Conservation (phyloP, 345 rosid species). For the Corymbia maculata region DNA sequence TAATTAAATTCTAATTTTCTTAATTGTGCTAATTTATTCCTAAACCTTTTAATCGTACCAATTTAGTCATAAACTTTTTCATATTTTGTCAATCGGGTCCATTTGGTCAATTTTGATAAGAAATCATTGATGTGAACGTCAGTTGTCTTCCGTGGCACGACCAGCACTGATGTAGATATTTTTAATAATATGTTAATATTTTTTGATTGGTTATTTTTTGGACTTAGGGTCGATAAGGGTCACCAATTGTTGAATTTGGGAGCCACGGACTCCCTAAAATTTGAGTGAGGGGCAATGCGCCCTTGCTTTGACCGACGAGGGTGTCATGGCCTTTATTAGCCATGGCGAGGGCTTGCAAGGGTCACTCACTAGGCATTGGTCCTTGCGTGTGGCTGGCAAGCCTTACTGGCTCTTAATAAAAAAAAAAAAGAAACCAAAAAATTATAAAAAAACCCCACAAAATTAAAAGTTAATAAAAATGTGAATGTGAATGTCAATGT, state of each 20-base stretch:
- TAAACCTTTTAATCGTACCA: no score
- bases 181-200: no score
- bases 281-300: background rate
- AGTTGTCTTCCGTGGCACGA: background rate
- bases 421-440: no score
- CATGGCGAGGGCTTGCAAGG: background rate
- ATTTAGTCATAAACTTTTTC: no score
- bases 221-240: background rate
- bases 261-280: background rate
- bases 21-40: no score
- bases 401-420: background rate
- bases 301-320: background rate
- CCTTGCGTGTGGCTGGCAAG: background rate
- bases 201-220: no score
- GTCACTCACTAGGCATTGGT: background rate
- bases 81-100: background rate
- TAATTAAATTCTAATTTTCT: no score
- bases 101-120: background rate
- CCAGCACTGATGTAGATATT: no score
- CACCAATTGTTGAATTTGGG: background rate
- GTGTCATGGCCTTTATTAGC: accelerated
- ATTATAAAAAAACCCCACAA: background rate
- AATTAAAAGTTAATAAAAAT: no score
- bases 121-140: accelerated
- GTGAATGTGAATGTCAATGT: no score